Conservation (phyloP, 78 protist species). For the Polysphondylium violaceum region DNA sequence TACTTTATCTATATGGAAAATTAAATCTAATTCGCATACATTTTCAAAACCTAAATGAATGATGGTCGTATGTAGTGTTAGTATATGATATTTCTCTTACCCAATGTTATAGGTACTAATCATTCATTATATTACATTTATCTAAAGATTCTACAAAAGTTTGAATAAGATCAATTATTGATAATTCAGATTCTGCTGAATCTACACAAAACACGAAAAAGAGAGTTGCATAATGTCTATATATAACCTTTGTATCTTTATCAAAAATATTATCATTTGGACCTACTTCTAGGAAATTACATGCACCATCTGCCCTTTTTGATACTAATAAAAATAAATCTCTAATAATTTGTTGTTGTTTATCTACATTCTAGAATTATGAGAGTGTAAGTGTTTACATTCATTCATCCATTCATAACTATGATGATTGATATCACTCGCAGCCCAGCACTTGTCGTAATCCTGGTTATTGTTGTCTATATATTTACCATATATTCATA, state of each 20-base stretch:
- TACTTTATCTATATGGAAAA: conserved; percentile 96
- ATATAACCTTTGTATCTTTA: conserved; percentile 90
- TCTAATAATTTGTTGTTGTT: conserved; percentile 88
- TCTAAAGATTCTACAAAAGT: conserved; percentile 98
- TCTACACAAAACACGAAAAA: conserved; percentile 95
- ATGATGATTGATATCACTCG: too few species aligned
- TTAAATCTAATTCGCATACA: conserved; percentile 97
- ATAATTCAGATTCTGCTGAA: conserved; percentile 93
- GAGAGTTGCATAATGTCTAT: conserved; percentile 97
- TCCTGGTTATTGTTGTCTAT: too few species aligned
- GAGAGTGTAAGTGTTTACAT: too few species aligned
- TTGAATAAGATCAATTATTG: conserved; percentile 92
- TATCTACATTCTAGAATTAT: conserved; percentile 69
- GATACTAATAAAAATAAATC: conserved; percentile 86
- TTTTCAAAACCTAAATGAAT: conserved; percentile 93
- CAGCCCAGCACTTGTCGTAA: too few species aligned
- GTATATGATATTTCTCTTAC: too few species aligned
- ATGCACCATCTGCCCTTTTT: conserved; percentile 90
- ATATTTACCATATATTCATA: conserved; percentile 83
- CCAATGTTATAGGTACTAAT: not conserved
- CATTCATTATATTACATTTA: conserved; percentile 71
- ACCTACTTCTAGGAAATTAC: conserved; percentile 93
- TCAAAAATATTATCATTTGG: conserved; percentile 49
- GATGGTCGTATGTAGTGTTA: too few species aligned
- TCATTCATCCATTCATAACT: too few species aligned